Evolutionary conservation across 2,329 filamentous ascomycete species (phyloP), one percentile per base, ranked within the genome.

Genomic region (Colletotrichum musae): DNA sequence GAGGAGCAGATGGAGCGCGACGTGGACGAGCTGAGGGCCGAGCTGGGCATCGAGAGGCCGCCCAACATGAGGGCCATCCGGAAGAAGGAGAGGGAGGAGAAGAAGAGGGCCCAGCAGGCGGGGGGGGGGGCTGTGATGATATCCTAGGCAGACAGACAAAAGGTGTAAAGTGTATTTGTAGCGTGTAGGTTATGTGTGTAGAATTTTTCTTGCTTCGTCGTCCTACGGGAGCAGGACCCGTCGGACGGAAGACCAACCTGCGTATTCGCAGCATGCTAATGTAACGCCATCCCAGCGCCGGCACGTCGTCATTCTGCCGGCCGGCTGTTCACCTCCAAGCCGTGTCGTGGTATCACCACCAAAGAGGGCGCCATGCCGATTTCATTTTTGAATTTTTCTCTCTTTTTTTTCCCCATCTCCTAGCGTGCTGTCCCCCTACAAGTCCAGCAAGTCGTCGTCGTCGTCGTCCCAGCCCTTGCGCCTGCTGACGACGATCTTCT

Each of bases 1-100:
- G 96, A 99, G 82, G 94, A 98, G 84, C 89, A 95, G 82, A 81
- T 99, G 73, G 92, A 95, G 82, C 93, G 90, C 66, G 92, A 97
- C 80, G 93, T 97, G 28, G 87, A 89, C 59, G 93, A 91, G 72
- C 77, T 99, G 78, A 88, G 96, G 72, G 80, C 77, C 5, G 87
- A 94, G 77, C 78, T 99, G 74, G 91, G 93, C 2, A 94, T 99
- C 63, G 94, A 98, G 84, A 90, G 89, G 77, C 96, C 96, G 43
- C 94, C 95, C 7, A 94, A 98, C 80, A 82, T 98, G 81, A 88
- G 95, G 74, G 87, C 88, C 28, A 93, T 95, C 57, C 86, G 96
- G 73, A 92, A 88, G 81, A 85, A 85, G 77, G 89, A 94, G 73
- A 87, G 89, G 73, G 89, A 91, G 74, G 89, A 92, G 83, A 91